These are phyloP conservation scores for Angomonas ambiguus DNA, from an alignment of 208 protist species.

Conservation along the genomic window DNA sequence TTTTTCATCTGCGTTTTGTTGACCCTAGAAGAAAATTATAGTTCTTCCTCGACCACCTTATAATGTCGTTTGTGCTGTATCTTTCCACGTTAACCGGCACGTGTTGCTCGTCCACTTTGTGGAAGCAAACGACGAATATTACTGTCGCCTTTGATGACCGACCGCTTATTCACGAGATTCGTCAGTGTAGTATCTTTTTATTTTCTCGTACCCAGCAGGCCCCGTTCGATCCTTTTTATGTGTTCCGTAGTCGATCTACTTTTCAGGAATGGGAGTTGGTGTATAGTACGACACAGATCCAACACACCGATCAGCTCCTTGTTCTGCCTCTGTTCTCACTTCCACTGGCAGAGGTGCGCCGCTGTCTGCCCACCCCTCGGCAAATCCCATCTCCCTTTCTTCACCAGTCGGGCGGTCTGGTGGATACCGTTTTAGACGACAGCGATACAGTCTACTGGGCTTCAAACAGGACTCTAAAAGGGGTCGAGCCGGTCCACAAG, in stretches of 20 bases:
- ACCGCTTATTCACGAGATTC: conserved; percentile 55
- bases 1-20: too few species aligned
- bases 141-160: conserved; percentile 39
- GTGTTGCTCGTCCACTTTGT: conserved; percentile 24
- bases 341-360: neutral
- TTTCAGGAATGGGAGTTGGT: neutral
- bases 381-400: neutral
- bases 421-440: neutral
- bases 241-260: neutral
- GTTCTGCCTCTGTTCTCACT: neutral
- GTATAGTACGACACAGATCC: neutral
- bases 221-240: neutral
- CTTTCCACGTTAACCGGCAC: conserved; percentile 22
- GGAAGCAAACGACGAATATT: conserved; percentile 31
- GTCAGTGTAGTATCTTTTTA: conserved; percentile 17
- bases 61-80: neutral
- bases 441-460: neutral
- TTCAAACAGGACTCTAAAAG: neutral
- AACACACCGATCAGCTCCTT: neutral
- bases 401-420: neutral
- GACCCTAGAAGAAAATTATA: too few species aligned
- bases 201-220: neutral
- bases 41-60: too few species aligned
- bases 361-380: neutral
- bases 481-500: too few species aligned